These are phyloP conservation scores for Thymus quinquecostatus DNA, from an alignment of 257 asterid genomes.

Conservation along the genomic window DNA sequence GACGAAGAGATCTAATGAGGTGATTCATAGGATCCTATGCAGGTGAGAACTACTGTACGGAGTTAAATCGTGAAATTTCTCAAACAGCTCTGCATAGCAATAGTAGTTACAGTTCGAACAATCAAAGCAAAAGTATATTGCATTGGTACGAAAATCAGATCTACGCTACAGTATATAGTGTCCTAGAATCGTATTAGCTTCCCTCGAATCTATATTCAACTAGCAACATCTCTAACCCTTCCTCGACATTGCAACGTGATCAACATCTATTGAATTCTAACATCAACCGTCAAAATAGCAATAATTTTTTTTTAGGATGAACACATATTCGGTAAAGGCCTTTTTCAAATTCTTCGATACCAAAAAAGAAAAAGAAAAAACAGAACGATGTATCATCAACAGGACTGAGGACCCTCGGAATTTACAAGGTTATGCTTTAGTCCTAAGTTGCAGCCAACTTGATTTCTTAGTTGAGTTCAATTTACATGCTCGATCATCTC, in stretches of 20 bases:
- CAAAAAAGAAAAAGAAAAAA: too few species aligned
- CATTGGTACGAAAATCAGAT: neutral
- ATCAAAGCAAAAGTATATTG: neutral
- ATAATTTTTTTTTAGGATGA: neutral
- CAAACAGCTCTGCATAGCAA: neutral
- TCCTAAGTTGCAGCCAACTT: neutral
- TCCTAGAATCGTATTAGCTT: neutral
- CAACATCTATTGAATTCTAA: neutral
- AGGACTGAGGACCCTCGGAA: too few species aligned
- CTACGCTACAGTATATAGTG: neutral
- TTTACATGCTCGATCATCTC: neutral
- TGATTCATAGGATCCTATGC: too few species aligned
- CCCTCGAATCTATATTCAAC: neutral
- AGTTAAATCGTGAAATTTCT: neutral
- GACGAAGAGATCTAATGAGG: neutral
- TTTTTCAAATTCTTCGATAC: neutral
- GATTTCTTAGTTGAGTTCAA: neutral
- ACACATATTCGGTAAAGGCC: neutral
- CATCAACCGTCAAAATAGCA: conserved; percentile 2
- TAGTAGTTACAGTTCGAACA: neutral
- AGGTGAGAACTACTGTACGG: neutral
- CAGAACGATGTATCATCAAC: too few species aligned
- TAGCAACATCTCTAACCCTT: neutral
- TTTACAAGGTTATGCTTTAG: neutral
- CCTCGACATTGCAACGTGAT: neutral